These are phyloP conservation scores for Ascochyta clinopodiicola DNA, from an alignment of 2,329 filamentous ascomycete genomes.

Conservation along the genomic window DNA sequence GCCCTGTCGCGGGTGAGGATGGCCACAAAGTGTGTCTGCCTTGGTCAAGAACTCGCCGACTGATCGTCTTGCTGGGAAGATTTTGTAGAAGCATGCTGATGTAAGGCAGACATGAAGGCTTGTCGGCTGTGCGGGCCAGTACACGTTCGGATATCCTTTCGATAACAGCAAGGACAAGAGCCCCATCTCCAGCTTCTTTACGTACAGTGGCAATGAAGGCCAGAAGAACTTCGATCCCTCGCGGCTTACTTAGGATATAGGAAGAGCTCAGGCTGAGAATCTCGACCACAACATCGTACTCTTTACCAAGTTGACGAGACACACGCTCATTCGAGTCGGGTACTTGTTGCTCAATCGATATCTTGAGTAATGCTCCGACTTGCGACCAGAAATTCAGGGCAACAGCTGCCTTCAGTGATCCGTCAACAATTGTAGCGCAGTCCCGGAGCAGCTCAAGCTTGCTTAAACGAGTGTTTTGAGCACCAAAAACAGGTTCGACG, in stretches of 20 bases:
- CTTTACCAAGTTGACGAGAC: conserved; percentile 62
- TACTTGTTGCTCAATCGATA: conserved; percentile 32
- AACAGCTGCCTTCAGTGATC: conserved; percentile 28
- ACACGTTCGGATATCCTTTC: conserved; percentile 69
- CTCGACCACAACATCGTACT: conserved; percentile 72
- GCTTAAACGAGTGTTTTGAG: conserved; percentile 43
- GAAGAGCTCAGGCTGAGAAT: conserved; percentile 69
- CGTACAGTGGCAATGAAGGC: conserved; percentile 63
- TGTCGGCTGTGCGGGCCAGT: conserved; percentile 24
- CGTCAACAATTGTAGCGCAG: conserved; percentile 33
- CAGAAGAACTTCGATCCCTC: conserved; percentile 58
- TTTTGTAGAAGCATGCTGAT: conserved; percentile 46
- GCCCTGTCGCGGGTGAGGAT: conserved; percentile 48
- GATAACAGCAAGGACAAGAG: conserved; percentile 69
- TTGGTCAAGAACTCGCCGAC: conserved; percentile 62
- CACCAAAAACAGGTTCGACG: conserved; percentile 65
- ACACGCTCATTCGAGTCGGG: conserved; percentile 32
- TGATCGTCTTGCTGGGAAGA: conserved; percentile 50
- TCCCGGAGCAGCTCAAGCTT: conserved; percentile 50
- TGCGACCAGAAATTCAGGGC: conserved; percentile 38
- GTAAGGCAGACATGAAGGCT: conserved; percentile 28
- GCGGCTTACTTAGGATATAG: conserved; percentile 31
- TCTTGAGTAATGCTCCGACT: conserved; percentile 28
- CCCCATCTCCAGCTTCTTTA: conserved; percentile 69
- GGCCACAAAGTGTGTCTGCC: conserved; percentile 73